Percentiles rank a stretch among this genome's conserved stretches.
Conservation (phyloP, 805 yeast genomes). For the Barnettozyma sp. region DNA sequence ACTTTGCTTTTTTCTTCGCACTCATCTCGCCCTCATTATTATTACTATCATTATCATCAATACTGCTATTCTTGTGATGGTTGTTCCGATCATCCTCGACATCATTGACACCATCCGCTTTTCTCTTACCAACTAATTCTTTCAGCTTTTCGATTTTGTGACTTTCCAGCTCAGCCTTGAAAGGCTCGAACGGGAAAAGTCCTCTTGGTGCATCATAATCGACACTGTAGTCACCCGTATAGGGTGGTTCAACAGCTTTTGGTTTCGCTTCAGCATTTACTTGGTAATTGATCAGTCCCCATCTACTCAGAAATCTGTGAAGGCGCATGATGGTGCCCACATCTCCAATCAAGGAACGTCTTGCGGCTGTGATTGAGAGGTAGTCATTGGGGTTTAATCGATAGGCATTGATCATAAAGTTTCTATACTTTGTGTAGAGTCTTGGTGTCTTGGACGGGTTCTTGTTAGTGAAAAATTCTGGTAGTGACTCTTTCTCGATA, state of each 20-base stretch:
- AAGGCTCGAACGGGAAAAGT: conserved; percentile 82
- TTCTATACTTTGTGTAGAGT: conserved; percentile 74
- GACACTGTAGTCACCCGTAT: conserved; percentile 68
- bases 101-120: conserved; percentile 11
- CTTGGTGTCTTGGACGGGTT: conserved; percentile 76
- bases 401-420: conserved; percentile 84
- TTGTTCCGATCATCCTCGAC: too few relatives aligned
- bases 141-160: conserved; percentile 38
- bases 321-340: conserved; percentile 83
- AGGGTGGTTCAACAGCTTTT: conserved; percentile 60
- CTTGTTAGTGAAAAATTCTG: conserved; percentile 75
- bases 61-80: too few relatives aligned
- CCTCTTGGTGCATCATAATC: conserved; percentile 89
- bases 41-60: too few relatives aligned
- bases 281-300: conserved; percentile 94
- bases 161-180: conserved; percentile 49
- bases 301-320: conserved; percentile 74
- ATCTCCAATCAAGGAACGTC: conserved; percentile 88
- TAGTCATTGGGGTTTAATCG: conserved; percentile 86
- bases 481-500: conserved; percentile 76
- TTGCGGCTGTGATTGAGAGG: conserved; percentile 80
- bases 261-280: conserved; percentile 76
- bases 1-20: too few relatives aligned
- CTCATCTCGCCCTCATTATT: too few relatives aligned
- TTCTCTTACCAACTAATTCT: conserved; percentile 26